Percentiles rank a stretch among this genome's conserved stretches.
phyloP scores from a whole-genome alignment of 2,329 filamentous ascomycete genomes.

The Aspergillus sp. region DNA sequence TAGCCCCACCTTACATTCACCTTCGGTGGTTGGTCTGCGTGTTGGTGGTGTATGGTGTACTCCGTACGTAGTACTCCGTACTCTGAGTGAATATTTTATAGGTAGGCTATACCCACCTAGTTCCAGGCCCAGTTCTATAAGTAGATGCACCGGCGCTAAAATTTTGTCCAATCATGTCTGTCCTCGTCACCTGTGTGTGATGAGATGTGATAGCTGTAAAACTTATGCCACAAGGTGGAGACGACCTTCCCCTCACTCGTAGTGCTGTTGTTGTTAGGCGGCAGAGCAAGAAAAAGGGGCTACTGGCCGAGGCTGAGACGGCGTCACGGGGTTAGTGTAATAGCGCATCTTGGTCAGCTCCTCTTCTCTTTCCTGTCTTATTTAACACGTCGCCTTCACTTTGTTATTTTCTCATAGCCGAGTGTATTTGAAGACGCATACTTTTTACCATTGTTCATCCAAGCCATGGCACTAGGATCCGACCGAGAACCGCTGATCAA shows the following conservation, averaged over 20 bases:
- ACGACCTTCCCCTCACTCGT: not conserved
- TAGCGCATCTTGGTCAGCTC: not conserved
- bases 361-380: not conserved
- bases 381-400: not conserved
- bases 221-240: not conserved
- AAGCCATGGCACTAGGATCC: not conserved
- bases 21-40: no score
- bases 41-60: no score
- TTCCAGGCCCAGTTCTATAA: no score
- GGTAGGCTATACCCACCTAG: no score
- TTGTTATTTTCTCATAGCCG: not conserved
- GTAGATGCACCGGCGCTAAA: not conserved
- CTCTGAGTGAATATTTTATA: no score
- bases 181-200: not conserved
- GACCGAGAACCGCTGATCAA: constrained; percentile 28
- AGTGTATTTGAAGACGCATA: not conserved
- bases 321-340: not conserved
- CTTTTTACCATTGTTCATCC: constrained; percentile 6
- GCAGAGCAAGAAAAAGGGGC: not conserved
- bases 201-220: not conserved
- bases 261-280: no score
- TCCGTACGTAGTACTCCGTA: no score
- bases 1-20: no score
- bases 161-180: not conserved
- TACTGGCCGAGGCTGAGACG: not conserved